Evolutionary conservation across 371 early-diverging fungal genomes (phyloP), one percentile per base, ranked within the genome.

Genomic region (Mortierella sp.): DNA sequence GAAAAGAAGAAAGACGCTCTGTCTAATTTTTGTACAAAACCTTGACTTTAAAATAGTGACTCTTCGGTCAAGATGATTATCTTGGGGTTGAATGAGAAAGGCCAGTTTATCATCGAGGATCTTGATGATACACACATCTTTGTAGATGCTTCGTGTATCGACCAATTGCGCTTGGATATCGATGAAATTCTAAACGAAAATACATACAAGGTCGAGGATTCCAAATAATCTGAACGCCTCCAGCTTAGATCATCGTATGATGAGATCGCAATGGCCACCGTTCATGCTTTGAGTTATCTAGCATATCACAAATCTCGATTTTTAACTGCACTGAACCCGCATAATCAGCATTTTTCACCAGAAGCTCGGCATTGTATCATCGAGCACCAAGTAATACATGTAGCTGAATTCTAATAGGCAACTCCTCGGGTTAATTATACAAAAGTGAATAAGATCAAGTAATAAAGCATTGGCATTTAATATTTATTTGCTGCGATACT

Each of bases 51-150:
- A 17, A 34, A n/a, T 65, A 86, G 96, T 83, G 96, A 96, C 72
- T 87, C 89, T 9, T 91, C 94, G 12, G 94, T 94, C 43, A 94
- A 94, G 69, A 92, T 93, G 80, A 91, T 96, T 40, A 89, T 95
- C 70, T 75, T 93, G 34, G 89, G 89, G 34, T 83, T 96, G 66
- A 91, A 96, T 81, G 86, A 90, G 69, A 85, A 88, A 49, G 83
- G 87, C 54, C 88, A 93, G 37, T 95, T 96, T 77, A 91, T 96
- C 22, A 92, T 96, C 67, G 93, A 94, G 83, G 96, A 96, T 70
- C 85, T 96, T 42, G 96, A 96, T 85, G 93, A 91, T 2, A 95
- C 93, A 0, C 96, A 96, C 73, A 81, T 95, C 66, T 94, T 95
- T 75, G 90, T 96, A 32, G 93, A 93, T 75, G 85, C 91, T 3